phyloP scores from a whole-genome alignment of 225 moss, liverwort and hornwort species.

The Antitrichia curtipendula region DNA sequence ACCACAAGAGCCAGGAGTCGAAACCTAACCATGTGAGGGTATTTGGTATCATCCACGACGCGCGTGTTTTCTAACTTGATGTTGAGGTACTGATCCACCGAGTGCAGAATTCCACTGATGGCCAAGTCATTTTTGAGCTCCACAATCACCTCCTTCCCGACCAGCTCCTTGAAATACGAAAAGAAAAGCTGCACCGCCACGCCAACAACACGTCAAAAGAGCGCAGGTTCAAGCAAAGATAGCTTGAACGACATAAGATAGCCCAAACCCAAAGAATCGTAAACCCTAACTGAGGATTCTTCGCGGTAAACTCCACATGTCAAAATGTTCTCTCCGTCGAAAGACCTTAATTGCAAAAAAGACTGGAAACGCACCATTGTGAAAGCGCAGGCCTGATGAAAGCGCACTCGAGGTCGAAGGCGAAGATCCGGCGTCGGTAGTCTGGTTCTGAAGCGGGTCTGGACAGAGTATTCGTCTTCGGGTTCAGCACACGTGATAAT shows the following conservation, averaged over 20 bases:
- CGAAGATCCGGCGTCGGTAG: background rate
- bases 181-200: conserved; percentile 65
- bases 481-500: background rate
- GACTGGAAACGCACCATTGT: background rate
- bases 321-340: background rate
- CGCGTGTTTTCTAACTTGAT: conserved; percentile 92
- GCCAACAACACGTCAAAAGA: background rate
- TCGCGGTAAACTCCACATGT: background rate
- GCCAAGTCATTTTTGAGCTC: conserved; percentile 95
- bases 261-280: background rate
- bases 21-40: conserved; percentile 75
- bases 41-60: conserved; percentile 74
- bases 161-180: conserved; percentile 95
- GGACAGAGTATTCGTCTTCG: background rate
- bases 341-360: background rate
- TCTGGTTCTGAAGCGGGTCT: background rate
- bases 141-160: conserved; percentile 91
- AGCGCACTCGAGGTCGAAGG: background rate
- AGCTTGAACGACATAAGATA: background rate
- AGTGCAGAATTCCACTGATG: conserved; percentile 79
- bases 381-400: background rate
- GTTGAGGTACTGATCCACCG: conserved; percentile 91
- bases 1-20: background rate
- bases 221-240: background rate
- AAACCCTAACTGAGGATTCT: background rate